A percentile compares a stretch with the other conserved stretches of the same genome.
Conservation (phyloP, 2,329 filamentous ascomycete genomes). For the Zalaria obscura region DNA sequence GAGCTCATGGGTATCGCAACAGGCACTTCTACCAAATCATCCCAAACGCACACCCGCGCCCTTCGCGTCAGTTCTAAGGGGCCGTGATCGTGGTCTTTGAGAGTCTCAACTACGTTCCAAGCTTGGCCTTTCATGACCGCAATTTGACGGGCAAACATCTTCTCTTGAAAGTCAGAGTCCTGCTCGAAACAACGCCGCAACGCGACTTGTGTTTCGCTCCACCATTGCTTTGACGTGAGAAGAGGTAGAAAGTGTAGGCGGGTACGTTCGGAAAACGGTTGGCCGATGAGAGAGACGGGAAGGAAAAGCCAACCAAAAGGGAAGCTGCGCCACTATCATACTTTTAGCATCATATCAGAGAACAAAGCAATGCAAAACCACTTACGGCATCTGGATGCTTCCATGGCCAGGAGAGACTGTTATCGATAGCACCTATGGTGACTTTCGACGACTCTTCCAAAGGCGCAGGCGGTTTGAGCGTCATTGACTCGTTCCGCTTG, state of each 20-base stretch:
- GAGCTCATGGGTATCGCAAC: constrained; percentile 81
- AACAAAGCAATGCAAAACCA: constrained; percentile 27
- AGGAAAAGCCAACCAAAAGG: constrained; percentile 98
- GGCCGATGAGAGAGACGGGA: constrained; percentile 87
- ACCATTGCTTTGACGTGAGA: constrained; percentile 89
- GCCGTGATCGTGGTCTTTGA: constrained; percentile 85
- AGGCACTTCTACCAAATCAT: constrained; percentile 90
- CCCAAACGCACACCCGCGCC: constrained; percentile 91
- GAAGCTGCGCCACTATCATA: constrained; percentile 54
- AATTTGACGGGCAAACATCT: constrained; percentile 97
- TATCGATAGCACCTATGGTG: constrained; percentile 86
- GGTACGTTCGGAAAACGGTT: constrained; percentile 89
- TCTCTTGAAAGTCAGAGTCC: constrained; percentile 92
- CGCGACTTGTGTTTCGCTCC: constrained; percentile 82
- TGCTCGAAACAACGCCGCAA: constrained; percentile 78
- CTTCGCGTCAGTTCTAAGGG: constrained; percentile 84
- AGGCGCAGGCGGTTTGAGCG: constrained; percentile 30
- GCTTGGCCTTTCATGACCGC: constrained; percentile 99
- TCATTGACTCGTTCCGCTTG: constrained; percentile 65
- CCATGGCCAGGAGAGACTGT: constrained; percentile 97
- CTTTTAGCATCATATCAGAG: constrained; percentile 20
- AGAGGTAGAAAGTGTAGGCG: constrained; percentile 91
- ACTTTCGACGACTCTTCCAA: not conserved
- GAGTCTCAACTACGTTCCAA: constrained; percentile 96
- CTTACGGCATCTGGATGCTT: constrained; percentile 84